These are phyloP conservation scores for Aspergillus indologenus DNA, from an alignment of 495 filamentous ascomycete species.

Conservation along the genomic window DNA sequence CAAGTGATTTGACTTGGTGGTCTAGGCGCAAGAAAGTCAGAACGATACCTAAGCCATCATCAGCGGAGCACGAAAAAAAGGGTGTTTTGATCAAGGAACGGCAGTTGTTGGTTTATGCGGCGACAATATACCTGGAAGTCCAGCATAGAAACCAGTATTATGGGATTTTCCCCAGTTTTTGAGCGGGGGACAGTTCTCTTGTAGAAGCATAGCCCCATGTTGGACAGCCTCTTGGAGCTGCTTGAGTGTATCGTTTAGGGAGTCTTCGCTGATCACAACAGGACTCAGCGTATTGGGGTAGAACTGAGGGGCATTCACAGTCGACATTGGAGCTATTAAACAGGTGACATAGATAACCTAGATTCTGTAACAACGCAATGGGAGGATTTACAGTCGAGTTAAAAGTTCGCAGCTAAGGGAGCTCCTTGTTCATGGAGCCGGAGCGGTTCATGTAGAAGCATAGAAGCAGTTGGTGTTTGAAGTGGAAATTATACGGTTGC, in stretches of 20 bases:
- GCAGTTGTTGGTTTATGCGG: background rate
- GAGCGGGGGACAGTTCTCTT: constrained; percentile 21
- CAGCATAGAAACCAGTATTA: constrained; percentile 28
- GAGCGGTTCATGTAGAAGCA: background rate
- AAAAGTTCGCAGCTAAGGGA: background rate
- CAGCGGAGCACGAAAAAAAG: background rate
- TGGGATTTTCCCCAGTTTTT: constrained; percentile 20
- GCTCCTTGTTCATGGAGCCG: background rate
- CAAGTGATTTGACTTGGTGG: constrained; percentile 29
- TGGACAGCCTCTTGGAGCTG: constrained; percentile 31
- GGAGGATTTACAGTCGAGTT: background rate
- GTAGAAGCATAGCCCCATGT: constrained; percentile 27
- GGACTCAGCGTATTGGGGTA: constrained; percentile 22
- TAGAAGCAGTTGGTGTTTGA: background rate
- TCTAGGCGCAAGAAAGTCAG: constrained; percentile 39
- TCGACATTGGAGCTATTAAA: background rate
- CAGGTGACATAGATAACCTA: background rate
- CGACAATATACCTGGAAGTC: constrained; percentile 27
- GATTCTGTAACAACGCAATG: background rate
- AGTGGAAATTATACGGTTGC: background rate
- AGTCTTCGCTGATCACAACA: constrained; percentile 8
- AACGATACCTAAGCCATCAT: constrained; percentile 29
- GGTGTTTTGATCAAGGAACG: background rate
- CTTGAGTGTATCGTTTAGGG: constrained; percentile 19
- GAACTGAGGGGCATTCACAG: constrained; percentile 15